Base-by-base conservation (phyloP, 169 alveolate species). In the Eimeria necatrix region DNA sequence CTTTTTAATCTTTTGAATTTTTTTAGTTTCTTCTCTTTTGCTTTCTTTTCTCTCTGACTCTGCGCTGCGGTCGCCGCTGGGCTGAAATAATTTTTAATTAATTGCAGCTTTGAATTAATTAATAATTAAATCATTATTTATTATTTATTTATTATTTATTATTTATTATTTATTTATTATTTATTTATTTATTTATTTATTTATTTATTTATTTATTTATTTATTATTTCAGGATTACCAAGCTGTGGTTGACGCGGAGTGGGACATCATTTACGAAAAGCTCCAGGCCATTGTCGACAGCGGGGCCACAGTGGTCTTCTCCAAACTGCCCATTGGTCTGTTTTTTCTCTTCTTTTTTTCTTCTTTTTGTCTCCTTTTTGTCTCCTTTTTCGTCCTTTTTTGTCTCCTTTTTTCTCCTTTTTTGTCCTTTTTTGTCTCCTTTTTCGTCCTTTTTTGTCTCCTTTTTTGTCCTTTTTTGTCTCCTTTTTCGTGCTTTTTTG, bases 171-270 rank as follows among this genome's bases (percentile, higher is more conserved):
- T 12, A 10, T 12, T 9, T 68, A 5, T 68, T 20, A 6, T 9
- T n/a, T 68, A 12, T 12, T 52, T 22, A 6, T 41, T 6, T 32
- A 20, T 20, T 53, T 8, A 20, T 26, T n/a, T 26, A 1, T 22
- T 3, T 1, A 3, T 24, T 71, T 61, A 6, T 61, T 20, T 60
- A 4, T 41, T 9, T 8, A 5, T 9, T 70, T 20, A 74, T 49
- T 46, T 76, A 7, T 20, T 95, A 24, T 32, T 93, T 26, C 87
- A 97, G 84, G 99, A 98, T 76, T 99, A 98, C 97, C 99, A 99
- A 96, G 96, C 98, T 73, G 98, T 99, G 70, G 99, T 99, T 10
- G 99, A 99, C 94, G 99, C 99, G 10, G 99, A 99, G 97, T 99
- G 99, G 99, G 97, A 97, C 48, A 98, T 99, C 46, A 98, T 99